Conservation (phyloP, 1,139 yeast species). For the Pichia norvegensis region DNA sequence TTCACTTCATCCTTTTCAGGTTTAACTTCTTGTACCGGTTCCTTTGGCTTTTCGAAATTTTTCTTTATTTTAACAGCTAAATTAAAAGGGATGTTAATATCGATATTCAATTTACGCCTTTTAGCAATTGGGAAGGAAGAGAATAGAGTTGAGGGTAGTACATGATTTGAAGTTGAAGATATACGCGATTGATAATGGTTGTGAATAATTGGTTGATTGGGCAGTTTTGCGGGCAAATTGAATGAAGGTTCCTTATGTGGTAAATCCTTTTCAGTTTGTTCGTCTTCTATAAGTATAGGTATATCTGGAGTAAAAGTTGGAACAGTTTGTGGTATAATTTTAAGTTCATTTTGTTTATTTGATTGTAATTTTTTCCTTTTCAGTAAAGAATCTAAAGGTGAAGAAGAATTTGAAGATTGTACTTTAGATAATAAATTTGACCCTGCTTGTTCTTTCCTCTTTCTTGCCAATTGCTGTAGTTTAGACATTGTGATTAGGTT, state of each 20-base stretch:
- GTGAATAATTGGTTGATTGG: not conserved
- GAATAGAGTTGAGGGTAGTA: slow-evolving; percentile 32
- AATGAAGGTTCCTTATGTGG: no score
- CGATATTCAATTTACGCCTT: slow-evolving; percentile 10
- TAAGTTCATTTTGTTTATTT: not conserved
- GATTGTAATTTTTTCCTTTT: not conserved
- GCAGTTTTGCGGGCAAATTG: no score
- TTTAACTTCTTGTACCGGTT: slow-evolving; percentile 44
- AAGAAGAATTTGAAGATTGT: not conserved
- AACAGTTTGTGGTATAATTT: not conserved
- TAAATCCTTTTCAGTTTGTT: no score
- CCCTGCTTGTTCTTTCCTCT: slow-evolving; percentile 3
- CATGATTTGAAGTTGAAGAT: slow-evolving; percentile 22
- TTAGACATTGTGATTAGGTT: slow-evolving; percentile 11
- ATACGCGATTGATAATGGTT: not conserved
- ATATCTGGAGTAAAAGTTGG: not conserved
- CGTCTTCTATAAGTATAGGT: not conserved
- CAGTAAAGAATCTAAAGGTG: not conserved
- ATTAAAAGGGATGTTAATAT: slow-evolving; percentile 34
- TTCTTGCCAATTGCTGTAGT: slow-evolving; percentile 13
- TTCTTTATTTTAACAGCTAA: slow-evolving; percentile 37
- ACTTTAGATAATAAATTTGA: not conserved
- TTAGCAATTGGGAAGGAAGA: slow-evolving; percentile 1
- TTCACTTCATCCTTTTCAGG: slow-evolving; percentile 23
- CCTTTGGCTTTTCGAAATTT: slow-evolving; percentile 60